These are phyloP conservation scores for Phytophthora litchii DNA, from an alignment of 352 stramenopile species.

Conservation along the genomic window DNA sequence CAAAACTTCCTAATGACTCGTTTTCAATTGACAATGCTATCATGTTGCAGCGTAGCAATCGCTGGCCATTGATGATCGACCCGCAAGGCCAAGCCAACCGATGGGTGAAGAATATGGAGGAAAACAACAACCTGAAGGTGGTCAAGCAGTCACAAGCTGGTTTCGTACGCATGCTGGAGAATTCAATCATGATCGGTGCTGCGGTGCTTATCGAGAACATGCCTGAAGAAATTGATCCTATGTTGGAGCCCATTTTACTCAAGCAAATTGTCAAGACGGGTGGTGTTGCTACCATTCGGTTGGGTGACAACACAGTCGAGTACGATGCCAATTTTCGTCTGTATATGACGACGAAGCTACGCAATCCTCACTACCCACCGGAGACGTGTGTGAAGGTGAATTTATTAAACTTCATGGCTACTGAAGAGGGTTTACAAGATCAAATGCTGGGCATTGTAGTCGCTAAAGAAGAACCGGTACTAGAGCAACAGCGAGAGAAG, in stretches of 20 bases:
- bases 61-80: conserved; percentile 97
- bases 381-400: conserved; percentile 97
- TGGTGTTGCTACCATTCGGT: conserved; percentile 88
- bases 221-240: conserved; percentile 92
- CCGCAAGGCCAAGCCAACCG: conserved; percentile 94
- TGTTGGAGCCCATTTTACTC: conserved; percentile 93
- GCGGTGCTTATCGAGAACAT: conserved; percentile 95
- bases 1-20: conserved; percentile 94
- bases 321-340: conserved; percentile 94
- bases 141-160: conserved; percentile 93
- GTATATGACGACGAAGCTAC: conserved; percentile 95
- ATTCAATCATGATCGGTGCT: conserved; percentile 93
- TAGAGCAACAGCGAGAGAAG: conserved; percentile 93
- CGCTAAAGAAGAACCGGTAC: conserved; percentile 91
- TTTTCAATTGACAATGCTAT: conserved; percentile 97
- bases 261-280: conserved; percentile 93
- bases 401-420: conserved; percentile 97
- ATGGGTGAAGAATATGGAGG: conserved; percentile 96
- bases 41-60: conserved; percentile 91
- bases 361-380: conserved; percentile 94
- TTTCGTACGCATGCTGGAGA: conserved; percentile 96
- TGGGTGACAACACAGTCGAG: conserved; percentile 95
- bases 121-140: conserved; percentile 90
- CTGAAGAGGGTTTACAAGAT: conserved; percentile 93
- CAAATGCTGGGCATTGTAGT: conserved; percentile 97